Evolutionary conservation across 345 rosid species (phyloP).

Genomic region (Camelina laxa): DNA sequence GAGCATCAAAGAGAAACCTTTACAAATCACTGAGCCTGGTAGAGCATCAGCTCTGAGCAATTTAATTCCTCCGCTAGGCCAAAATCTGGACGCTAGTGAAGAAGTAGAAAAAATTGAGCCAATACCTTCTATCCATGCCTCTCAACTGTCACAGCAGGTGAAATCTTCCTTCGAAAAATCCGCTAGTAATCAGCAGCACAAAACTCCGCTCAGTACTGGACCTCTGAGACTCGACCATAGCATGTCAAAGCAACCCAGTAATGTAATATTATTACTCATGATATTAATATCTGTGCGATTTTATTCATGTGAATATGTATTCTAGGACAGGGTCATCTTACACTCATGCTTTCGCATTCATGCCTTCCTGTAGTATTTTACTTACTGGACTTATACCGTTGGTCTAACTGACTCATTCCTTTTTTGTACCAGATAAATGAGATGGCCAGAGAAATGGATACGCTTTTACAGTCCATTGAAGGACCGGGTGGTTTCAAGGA

Average conservation of each 20-base stretch:
- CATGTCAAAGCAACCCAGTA: constrained; percentile 74
- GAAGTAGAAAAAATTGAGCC: constrained; percentile 62
- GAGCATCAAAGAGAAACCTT: constrained; percentile 51
- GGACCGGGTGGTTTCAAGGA: constrained; percentile 83
- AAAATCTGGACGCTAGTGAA: constrained; percentile 40
- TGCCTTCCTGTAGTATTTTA: constrained; percentile 20
- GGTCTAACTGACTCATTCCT: not conserved
- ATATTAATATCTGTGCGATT: not conserved
- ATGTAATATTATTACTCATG: constrained; percentile 52
- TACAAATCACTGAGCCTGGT: constrained; percentile 44
- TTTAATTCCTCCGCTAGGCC: constrained; percentile 45
- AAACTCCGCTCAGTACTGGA: constrained; percentile 46
- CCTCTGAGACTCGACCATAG: constrained; percentile 56
- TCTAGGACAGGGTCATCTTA: constrained; percentile 11
- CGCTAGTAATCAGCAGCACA: constrained; percentile 51
- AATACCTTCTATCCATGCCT: constrained; percentile 57
- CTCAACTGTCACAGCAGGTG: constrained; percentile 58
- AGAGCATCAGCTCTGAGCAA: constrained; percentile 42
- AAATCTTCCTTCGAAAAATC: constrained; percentile 59
- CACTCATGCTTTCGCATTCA: constrained; percentile 28
- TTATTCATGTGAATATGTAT: constrained; percentile 25
- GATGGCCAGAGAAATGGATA: constrained; percentile 77
- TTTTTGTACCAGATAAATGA: constrained; percentile 65
- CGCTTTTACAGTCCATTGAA: constrained; percentile 73
- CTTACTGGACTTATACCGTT: constrained; percentile 5